Conservation (phyloP, 176 grass and related monocot genomes). For the Lolium perenne region DNA sequence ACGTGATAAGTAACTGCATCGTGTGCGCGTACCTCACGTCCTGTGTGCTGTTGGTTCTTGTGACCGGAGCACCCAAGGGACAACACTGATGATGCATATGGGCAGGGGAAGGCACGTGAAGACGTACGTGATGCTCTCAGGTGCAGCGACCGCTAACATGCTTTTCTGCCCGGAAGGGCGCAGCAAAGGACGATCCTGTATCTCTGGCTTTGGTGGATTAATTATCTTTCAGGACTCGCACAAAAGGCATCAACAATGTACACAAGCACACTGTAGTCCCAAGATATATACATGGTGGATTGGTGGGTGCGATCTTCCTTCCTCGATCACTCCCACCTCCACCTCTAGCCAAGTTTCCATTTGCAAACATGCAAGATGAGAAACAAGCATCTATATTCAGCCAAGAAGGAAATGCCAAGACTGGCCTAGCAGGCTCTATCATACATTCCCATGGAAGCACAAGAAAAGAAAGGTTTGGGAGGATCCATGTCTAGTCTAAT, state of each 20-base stretch:
- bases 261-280: too few relatives aligned
- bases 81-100: background rate
- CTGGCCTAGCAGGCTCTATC: background rate
- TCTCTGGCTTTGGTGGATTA: background rate
- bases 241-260: background rate
- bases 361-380: too few relatives aligned
- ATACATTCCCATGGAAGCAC: background rate
- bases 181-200: background rate
- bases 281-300: too few relatives aligned
- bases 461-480: background rate
- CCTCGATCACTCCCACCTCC: too few relatives aligned
- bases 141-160: background rate
- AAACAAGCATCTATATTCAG: too few relatives aligned
- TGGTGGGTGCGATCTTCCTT: too few relatives aligned
- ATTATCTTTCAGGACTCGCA: background rate
- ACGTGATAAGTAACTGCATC: background rate
- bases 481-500: background rate
- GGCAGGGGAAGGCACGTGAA: constrained; percentile 27
- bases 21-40: background rate
- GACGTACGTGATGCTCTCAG: background rate
- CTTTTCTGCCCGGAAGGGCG: constrained; percentile 17
- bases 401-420: background rate
- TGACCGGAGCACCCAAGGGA: constrained; percentile 7
- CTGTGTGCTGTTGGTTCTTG: constrained; percentile 13
- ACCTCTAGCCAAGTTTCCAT: too few relatives aligned